Percentiles rank a stretch among this genome's conserved stretches.
These are phyloP conservation scores for Westerdykella ornata DNA, from an alignment of 2,329 filamentous ascomycete genomes.

Conservation along the genomic window DNA sequence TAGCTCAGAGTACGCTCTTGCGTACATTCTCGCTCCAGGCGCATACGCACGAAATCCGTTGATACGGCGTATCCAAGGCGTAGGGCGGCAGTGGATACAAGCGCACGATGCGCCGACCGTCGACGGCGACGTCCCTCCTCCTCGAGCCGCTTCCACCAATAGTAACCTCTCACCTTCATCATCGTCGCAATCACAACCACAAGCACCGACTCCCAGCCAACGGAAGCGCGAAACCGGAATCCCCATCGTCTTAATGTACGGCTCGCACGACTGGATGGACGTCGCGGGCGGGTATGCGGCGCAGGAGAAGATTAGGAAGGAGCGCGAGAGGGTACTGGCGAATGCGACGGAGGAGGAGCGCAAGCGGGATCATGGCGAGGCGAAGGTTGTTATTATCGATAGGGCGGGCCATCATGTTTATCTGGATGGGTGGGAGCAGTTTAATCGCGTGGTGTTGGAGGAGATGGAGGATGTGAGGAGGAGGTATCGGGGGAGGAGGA, in stretches of 20 bases:
- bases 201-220: constrained; percentile 8
- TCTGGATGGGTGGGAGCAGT: constrained; percentile 62
- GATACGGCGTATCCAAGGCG: constrained; percentile 76
- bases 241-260: constrained; percentile 90
- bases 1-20: constrained; percentile 86
- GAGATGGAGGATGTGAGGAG: constrained; percentile 60
- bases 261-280: constrained; percentile 99
- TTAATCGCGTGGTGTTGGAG: constrained; percentile 57
- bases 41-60: constrained; percentile 84
- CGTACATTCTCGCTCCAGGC: constrained; percentile 87
- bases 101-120: constrained; percentile 21
- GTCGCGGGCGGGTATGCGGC: constrained; percentile 75
- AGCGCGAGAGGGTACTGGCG: constrained; percentile 54
- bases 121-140: constrained; percentile 22
- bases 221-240: constrained; percentile 55
- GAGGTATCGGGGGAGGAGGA: constrained; percentile 22
- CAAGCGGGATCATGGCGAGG: constrained; percentile 66
- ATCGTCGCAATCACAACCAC: constrained; percentile 5
- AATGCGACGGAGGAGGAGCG: constrained; percentile 62
- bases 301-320: constrained; percentile 68
- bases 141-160: constrained; percentile 7
- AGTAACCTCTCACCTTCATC: constrained; percentile 11
- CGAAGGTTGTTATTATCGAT: constrained; percentile 72
- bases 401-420: constrained; percentile 68
- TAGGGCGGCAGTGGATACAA: constrained; percentile 63